These are phyloP conservation scores for Rhodamnia rubescens DNA, from an alignment of 345 rosid species.

Conservation along the genomic window DNA sequence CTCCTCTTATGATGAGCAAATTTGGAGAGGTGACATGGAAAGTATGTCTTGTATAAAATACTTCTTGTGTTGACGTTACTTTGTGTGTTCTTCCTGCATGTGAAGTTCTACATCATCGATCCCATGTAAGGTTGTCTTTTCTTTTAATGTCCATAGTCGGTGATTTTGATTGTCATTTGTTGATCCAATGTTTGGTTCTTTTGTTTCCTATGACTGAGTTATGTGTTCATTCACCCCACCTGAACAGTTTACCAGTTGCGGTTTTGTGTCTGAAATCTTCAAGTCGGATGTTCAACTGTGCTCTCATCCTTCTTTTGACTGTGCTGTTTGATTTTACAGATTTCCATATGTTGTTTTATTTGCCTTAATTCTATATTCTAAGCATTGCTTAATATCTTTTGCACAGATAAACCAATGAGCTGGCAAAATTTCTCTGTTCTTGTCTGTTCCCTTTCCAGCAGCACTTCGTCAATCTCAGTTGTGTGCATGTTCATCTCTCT, in stretches of 20 bases:
- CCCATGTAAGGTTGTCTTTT: not conserved
- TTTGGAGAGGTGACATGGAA: not conserved
- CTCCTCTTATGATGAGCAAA: not conserved
- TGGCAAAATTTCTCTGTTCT: not conserved
- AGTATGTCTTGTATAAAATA: not conserved
- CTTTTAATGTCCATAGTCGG: not conserved
- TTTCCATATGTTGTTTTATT: not conserved
- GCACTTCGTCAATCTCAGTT: not conserved
- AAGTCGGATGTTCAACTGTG: not conserved
- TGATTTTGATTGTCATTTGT: not conserved
- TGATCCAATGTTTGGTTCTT: not conserved
- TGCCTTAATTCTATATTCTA: not conserved
- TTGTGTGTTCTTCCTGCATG: not conserved
- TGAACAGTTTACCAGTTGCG: not conserved
- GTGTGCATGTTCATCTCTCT: not conserved
- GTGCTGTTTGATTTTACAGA: not conserved
- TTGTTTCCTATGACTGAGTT: not conserved
- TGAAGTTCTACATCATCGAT: not conserved
- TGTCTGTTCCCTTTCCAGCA: not conserved
- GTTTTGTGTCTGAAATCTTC: not conserved
- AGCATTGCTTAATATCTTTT: not conserved
- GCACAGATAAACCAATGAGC: not conserved
- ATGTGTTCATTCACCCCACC: not conserved
- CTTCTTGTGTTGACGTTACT: not conserved
- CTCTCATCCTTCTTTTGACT: not conserved